phyloP scores from a whole-genome alignment of 176 grass and related monocot genomes.

The Bolboschoenus planiculmis region DNA sequence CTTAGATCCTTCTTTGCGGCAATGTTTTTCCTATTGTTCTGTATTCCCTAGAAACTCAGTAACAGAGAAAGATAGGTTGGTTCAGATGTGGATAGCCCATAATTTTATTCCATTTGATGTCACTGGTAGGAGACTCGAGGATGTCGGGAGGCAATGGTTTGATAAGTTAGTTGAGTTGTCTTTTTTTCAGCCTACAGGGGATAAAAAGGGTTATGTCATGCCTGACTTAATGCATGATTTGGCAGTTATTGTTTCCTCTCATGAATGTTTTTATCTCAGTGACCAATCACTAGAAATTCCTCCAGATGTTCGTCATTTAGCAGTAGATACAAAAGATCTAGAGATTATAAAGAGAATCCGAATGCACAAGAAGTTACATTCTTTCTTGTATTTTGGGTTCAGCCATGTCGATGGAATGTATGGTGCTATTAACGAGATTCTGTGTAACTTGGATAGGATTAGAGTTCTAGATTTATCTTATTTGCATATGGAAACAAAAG shows the following conservation, averaged over 20 bases:
- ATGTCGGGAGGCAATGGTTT: slow-evolving; percentile 37
- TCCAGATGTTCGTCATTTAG: slow-evolving; percentile 32
- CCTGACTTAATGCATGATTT: slow-evolving; percentile 51
- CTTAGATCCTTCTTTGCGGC: slow-evolving; percentile 24
- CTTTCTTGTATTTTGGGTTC: slow-evolving; percentile 32
- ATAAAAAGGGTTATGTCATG: slow-evolving; percentile 30
- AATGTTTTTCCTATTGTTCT: slow-evolving; percentile 34
- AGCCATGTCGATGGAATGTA: neutral
- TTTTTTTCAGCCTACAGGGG: slow-evolving; percentile 33
- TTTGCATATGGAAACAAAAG: slow-evolving; percentile 25
- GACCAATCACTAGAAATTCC: slow-evolving; percentile 22
- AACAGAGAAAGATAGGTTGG: slow-evolving; percentile 21
- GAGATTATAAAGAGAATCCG: slow-evolving; percentile 1
- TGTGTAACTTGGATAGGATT: slow-evolving; percentile 28
- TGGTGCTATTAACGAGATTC: slow-evolving; percentile 23
- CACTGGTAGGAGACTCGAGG: slow-evolving; percentile 9
- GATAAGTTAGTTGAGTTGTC: slow-evolving; percentile 36
- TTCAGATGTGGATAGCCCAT: slow-evolving; percentile 48
- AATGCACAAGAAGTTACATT: slow-evolving; percentile 28
- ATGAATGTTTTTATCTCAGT: slow-evolving; percentile 35
- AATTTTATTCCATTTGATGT: slow-evolving; percentile 30
- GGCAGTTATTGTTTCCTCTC: slow-evolving; percentile 31
- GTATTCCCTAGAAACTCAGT: slow-evolving; percentile 35
- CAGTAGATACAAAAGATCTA: slow-evolving; percentile 27
- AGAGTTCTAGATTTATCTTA: slow-evolving; percentile 35